Evolutionary conservation across 257 asterid genomes (phyloP).

Genomic region (Verbena officinalis): DNA sequence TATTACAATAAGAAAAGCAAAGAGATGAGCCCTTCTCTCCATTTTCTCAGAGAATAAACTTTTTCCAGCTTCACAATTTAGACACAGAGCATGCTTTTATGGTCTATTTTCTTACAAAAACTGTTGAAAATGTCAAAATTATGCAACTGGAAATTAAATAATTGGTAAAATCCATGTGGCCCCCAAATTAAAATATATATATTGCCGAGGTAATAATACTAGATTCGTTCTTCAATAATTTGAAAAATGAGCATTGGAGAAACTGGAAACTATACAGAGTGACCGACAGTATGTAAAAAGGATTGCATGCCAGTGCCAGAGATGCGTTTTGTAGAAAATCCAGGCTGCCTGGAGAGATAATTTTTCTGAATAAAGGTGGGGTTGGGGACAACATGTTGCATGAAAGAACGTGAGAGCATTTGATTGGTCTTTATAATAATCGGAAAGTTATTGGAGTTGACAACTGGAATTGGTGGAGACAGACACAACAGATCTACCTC

Average conservation of each 20-base stretch:
- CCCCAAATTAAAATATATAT: not conserved
- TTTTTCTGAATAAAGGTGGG: constrained; percentile 16
- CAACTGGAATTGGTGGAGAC: constrained; percentile 48
- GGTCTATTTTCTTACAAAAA: constrained; percentile 10
- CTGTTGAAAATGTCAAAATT: constrained; percentile 16
- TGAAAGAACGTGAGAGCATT: constrained; percentile 46
- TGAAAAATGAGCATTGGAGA: not conserved
- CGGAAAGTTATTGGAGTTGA: constrained; percentile 30
- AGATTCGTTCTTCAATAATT: constrained; percentile 16
- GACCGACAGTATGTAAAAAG: constrained; percentile 32
- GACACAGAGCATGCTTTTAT: constrained; percentile 4
- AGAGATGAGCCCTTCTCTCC: constrained; percentile 49
- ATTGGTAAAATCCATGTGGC: constrained; percentile 18
- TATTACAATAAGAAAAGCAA: constrained; percentile 37
- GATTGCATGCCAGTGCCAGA: too few relatives aligned
- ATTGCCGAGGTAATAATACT: not conserved
- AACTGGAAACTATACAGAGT: not conserved
- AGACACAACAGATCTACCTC: constrained; percentile 39
- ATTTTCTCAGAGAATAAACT: constrained; percentile 25
- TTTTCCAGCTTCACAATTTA: not conserved
- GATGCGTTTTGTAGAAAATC: constrained; percentile 23
- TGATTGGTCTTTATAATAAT: constrained; percentile 38
- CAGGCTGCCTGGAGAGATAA: constrained; percentile 39
- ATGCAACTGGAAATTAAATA: constrained; percentile 12
- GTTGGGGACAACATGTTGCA: constrained; percentile 47